phyloP scores from a whole-genome alignment of 176 grass and related monocot genomes.

The barley (Hordeum vulgare) region MorexV3_pseudomolecules_assembly NC_058519.1:27984633-27985132 shows the following conservation, averaged over 20 bases:
- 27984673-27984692: neutral
- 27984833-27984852: constrained; percentile 51
- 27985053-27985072: constrained; percentile 51
- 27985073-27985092: constrained; percentile 63
- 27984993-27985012: constrained; percentile 62
- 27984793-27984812: constrained; percentile 36
- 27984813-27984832: constrained; percentile 53
- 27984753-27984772: neutral
- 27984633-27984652: neutral
- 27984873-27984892: constrained; percentile 55
- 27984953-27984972: constrained; percentile 54
- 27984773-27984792: neutral
- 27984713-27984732: neutral
- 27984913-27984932: constrained; percentile 52
- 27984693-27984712: neutral
- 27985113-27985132: constrained; percentile 68
- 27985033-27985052: constrained; percentile 58
- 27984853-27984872: constrained; percentile 61
- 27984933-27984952: constrained; percentile 48
- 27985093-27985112: constrained; percentile 67
- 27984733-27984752: neutral
- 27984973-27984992: constrained; percentile 60
- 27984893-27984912: constrained; percentile 48
- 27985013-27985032: constrained; percentile 46
- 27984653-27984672: neutral